Percentiles rank a stretch among this genome's conserved stretches.
Conservation (phyloP, 2,329 filamentous ascomycete species). For the Scytalidium lignicola region DNA sequence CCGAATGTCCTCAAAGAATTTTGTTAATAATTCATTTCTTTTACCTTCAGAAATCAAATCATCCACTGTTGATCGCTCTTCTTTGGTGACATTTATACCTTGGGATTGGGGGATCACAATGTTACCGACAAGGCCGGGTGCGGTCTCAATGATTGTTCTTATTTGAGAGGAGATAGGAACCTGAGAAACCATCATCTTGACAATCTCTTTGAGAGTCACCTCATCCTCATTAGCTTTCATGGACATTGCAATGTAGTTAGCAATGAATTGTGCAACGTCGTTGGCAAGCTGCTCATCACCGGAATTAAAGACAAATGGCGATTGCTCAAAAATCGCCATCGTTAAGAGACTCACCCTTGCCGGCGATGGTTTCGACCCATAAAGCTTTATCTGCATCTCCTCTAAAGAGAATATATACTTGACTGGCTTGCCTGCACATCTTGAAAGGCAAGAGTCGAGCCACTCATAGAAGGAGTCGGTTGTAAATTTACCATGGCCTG, state of each 20-base stretch:
- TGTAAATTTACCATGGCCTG: constrained; percentile 23
- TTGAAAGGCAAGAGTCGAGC: constrained; percentile 75
- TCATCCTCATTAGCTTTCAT: constrained; percentile 47
- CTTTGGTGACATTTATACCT: background rate
- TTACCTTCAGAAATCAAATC: constrained; percentile 9
- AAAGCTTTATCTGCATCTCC: constrained; percentile 38
- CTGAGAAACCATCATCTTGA: constrained; percentile 34
- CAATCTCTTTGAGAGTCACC: constrained; percentile 38
- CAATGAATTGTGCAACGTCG: constrained; percentile 53
- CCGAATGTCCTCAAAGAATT: constrained; percentile 10
- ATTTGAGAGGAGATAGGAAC: constrained; percentile 32
- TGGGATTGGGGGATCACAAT: constrained; percentile 15
- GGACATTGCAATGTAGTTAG: constrained; percentile 49
- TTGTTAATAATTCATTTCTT: constrained; percentile 9
- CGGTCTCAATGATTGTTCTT: constrained; percentile 18
- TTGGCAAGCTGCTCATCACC: constrained; percentile 37
- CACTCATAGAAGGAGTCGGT: constrained; percentile 57
- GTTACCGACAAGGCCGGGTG: constrained; percentile 20
- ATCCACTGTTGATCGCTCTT: background rate
- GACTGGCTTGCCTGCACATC: constrained; percentile 71
- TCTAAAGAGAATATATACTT: constrained; percentile 74
- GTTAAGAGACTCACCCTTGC: constrained; percentile 56
- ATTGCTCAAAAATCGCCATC: constrained; percentile 70
- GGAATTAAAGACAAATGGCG: constrained; percentile 60
- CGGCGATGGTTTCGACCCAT: constrained; percentile 23